Evolutionary conservation across 2,329 filamentous ascomycete species (phyloP), one percentile per base, ranked within the genome.

Genomic region (Penicillium frequentans): DNA sequence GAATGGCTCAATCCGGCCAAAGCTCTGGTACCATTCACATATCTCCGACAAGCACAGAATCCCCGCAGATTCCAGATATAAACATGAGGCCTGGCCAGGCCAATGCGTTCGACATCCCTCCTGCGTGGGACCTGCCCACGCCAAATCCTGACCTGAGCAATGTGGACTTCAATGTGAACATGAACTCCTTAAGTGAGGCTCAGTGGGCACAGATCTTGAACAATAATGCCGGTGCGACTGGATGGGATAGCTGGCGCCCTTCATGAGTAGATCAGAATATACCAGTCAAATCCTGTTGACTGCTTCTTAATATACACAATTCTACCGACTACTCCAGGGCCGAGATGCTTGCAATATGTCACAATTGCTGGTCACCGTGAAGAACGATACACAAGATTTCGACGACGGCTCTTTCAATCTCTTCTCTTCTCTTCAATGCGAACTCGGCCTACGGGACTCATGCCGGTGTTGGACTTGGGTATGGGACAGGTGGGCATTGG

Each of bases 121-220:
- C 68, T 37, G 55, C 61, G 8, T 76, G 74, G 74, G 67, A 72
- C n/a, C 58, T 68, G 50, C 42, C 59, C 2, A 52, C 60, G 4
- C 58, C 63, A n/a, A 57, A 46, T 29, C 52, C 61, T 1, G 58
- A 56, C 19, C 21, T 56, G 14, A 60, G 46, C 16, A 61, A 61
- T 49, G 44, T 60, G 19, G 64, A 68, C 35, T 62, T 67, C 24
- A 59, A 60, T 27, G 45, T 61, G 1, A 64, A 64, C 16, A 56
- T 74, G 48, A 70, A 69, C 29, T 54, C 64, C 14, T 61, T 74
- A 8, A 70, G 58, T 26, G 73, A 74, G 19, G 66, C 67, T 4
- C 72, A 75, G 39, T 77, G 75, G 71, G 68, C 70, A 3, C 67
- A 73, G 26, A 65, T 74, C 1, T 52, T 74, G 54, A 59, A 67